Conservation (phyloP, 305 asterid genomes). For the Solanum aculeatissimum region DNA sequence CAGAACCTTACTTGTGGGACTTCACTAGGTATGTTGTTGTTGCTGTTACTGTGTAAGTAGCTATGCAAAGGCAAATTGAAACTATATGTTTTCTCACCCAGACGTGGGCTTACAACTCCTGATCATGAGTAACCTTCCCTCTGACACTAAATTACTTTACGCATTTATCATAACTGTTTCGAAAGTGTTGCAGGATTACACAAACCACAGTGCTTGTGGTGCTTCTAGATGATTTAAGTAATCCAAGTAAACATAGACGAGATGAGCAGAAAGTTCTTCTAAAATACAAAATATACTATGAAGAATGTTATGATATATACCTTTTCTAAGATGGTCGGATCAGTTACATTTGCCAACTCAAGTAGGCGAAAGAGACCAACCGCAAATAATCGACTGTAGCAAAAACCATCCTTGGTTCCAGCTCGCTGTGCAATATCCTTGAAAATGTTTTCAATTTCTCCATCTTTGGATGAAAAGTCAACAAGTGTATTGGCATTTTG, state of each 20-base stretch:
- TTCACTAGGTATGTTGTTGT: no score
- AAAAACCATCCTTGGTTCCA: conserved; percentile 51
- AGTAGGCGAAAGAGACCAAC: conserved; percentile 94
- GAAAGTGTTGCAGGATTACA: background rate
- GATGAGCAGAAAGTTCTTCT: background rate
- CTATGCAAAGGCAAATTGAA: background rate
- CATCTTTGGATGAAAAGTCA: conserved; percentile 70
- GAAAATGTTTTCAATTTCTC: conserved; percentile 64
- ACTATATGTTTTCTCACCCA: background rate
- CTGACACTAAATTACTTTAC: background rate
- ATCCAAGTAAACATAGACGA: background rate
- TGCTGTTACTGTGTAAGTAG: background rate
- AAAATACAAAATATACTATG: background rate
- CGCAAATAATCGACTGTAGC: conserved; percentile 93
- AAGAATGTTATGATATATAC: conserved; percentile 19
- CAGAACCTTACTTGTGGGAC: no score
- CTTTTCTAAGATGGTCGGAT: conserved; percentile 78
- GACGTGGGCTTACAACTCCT: background rate
- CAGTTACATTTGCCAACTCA: conserved; percentile 84
- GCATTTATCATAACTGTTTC: background rate
- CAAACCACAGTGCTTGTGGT: background rate
- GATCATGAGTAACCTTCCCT: background rate
- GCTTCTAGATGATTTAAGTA: background rate
- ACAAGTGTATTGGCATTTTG: conserved; percentile 61
- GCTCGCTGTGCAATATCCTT: conserved; percentile 91